Evolutionary conservation across 345 rosid species (phyloP).

Genomic region (Citrus cavaleriei): DNA sequence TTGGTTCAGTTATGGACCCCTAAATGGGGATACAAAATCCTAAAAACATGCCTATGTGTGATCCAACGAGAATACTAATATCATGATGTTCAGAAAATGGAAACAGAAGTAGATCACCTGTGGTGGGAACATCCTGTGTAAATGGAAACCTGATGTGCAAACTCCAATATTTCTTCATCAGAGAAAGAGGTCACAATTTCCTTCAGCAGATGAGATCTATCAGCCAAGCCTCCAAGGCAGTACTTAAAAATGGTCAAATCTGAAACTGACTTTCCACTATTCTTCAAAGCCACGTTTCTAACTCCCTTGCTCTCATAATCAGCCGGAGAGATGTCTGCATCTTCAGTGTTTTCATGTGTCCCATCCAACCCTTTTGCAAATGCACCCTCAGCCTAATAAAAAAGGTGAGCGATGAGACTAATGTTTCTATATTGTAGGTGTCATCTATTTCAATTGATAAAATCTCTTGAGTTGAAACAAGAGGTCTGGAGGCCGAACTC

Average conservation of each 20-base stretch:
- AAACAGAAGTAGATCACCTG: conserved; percentile 40
- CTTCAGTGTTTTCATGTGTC: conserved; percentile 33
- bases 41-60: background rate
- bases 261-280: conserved; percentile 42
- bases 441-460: too few species aligned
- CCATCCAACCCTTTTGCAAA: conserved; percentile 27
- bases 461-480: too few species aligned
- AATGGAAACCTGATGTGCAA: conserved; percentile 73
- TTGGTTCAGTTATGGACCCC: conserved; percentile 8
- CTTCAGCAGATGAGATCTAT: conserved; percentile 73
- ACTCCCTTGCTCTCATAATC: conserved; percentile 60
- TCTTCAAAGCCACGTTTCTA: conserved; percentile 38
- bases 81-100: background rate
- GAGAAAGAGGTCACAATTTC: conserved; percentile 65
- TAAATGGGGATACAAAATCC: background rate
- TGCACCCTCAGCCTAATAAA: conserved; percentile 35
- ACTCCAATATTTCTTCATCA: conserved; percentile 58
- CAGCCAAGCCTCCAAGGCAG: conserved; percentile 74
- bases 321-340: conserved; percentile 42
- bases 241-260: conserved; percentile 63
- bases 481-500: too few species aligned
- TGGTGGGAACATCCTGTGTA: conserved; percentile 93
- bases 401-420: background rate
- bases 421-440: too few species aligned
- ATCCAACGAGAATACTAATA: background rate